Conservation (phyloP, 2,329 filamentous ascomycete genomes). For the Colletotrichum sp. region DNA sequence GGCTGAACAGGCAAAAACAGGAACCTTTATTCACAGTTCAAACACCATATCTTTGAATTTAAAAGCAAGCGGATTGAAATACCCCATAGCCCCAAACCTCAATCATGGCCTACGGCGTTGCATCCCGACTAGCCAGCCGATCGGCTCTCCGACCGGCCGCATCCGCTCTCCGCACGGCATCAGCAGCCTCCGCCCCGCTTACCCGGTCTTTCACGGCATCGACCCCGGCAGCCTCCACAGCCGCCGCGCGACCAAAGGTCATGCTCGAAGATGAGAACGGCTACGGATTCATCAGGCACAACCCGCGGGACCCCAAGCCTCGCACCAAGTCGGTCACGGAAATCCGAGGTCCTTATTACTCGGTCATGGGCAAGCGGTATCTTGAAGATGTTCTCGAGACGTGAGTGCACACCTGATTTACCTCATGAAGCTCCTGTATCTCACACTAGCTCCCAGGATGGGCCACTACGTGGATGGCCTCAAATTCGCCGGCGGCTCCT, state of each 20-base stretch:
- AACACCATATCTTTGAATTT: neutral
- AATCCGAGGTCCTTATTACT: conserved; percentile 61
- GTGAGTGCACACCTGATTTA: conserved; percentile 28
- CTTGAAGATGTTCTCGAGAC: conserved; percentile 58
- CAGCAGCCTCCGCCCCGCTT: neutral
- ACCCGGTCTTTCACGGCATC: neutral
- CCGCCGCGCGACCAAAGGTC: conserved; percentile 9
- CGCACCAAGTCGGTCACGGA: conserved; percentile 56
- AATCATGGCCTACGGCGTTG: neutral
- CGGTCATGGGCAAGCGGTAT: conserved; percentile 57
- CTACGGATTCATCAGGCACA: conserved; percentile 56
- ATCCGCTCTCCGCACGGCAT: neutral
- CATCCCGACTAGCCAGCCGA: neutral
- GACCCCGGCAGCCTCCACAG: neutral
- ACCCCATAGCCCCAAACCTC: too few relatives aligned
- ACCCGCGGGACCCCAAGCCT: conserved; percentile 52
- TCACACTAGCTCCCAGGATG: conserved; percentile 40
- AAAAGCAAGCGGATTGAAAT: too few relatives aligned
- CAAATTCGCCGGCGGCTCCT: conserved; percentile 60
- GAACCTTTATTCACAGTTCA: neutral
- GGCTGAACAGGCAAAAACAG: neutral
- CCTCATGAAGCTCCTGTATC: neutral
- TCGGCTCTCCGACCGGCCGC: neutral
- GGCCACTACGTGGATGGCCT: conserved; percentile 58
- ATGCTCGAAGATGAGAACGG: conserved; percentile 55